A percentile compares a stretch with the other conserved stretches of the same genome.
Evolutionary conservation across 768 basidiomycete species (phyloP).

Genomic region (Royoungia palumana): DNA sequence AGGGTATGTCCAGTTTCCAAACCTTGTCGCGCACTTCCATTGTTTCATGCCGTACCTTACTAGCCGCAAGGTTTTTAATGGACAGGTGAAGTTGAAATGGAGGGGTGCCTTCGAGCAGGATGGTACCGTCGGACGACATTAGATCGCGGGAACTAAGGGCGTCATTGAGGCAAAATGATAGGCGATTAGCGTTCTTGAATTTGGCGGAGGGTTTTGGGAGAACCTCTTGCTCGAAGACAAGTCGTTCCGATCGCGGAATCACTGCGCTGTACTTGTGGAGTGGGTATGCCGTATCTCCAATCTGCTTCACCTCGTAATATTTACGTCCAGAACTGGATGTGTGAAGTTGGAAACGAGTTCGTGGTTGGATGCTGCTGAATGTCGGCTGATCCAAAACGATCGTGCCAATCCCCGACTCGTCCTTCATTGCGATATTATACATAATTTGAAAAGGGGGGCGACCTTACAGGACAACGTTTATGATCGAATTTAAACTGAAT

Average conservation of each 20-base stretch:
- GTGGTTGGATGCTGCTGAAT: slow-evolving; percentile 81
- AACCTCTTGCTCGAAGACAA: slow-evolving; percentile 85
- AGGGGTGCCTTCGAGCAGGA: slow-evolving; percentile 77
- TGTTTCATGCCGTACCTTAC: slow-evolving; percentile 55
- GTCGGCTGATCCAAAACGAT: slow-evolving; percentile 71
- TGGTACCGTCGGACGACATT: slow-evolving; percentile 45
- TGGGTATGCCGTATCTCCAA: slow-evolving; percentile 84
- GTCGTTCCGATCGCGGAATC: slow-evolving; percentile 64
- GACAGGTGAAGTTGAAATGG: slow-evolving; percentile 81
- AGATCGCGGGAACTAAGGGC: slow-evolving; percentile 53
- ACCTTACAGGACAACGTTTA: slow-evolving; percentile 40
- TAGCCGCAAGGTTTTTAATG: slow-evolving; percentile 72
- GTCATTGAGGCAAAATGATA: slow-evolving; percentile 77
- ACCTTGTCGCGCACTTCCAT: slow-evolving; percentile 46
- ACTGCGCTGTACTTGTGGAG: slow-evolving; percentile 61
- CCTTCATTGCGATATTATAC: slow-evolving; percentile 78
- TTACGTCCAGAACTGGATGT: slow-evolving; percentile 75
- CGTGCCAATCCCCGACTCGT: slow-evolving; percentile 65
- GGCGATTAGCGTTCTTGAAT: slow-evolving; percentile 64
- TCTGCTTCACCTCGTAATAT: slow-evolving; percentile 87
- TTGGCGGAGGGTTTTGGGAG: slow-evolving; percentile 74
- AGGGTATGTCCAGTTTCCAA: slow-evolving; percentile 74
- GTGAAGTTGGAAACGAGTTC: slow-evolving; percentile 76
- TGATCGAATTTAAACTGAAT: not conserved
- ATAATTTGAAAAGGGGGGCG: slow-evolving; percentile 91